Base-by-base conservation (phyloP, 495 filamentous ascomycete species). In the Chaetomidium leptoderma region DNA sequence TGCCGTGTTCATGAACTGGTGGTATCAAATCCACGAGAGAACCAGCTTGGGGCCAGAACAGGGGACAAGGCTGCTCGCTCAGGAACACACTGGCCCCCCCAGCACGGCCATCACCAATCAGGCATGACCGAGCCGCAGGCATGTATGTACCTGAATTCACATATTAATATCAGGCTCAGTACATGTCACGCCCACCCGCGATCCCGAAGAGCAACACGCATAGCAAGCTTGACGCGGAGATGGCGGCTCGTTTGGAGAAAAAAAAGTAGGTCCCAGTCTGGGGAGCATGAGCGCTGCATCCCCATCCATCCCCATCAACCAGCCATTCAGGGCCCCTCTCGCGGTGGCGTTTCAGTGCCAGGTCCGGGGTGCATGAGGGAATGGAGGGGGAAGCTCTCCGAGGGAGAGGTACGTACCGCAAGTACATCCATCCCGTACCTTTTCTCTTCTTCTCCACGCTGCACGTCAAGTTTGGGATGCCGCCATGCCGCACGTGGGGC, bases 131-230 rank as follows among this genome's bases (percentile, higher is more conserved):
- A 54, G 57, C 60, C 57, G 61, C 42, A 55, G 63, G 68, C n/a
- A n/a, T n/a, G n/a, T n/a, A n/a, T n/a, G n/a, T 65, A 69, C 67
- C 68, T 70, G 67, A 66, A 63, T 29, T 39, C 53, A 57, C 61
- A 70, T 63, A 69, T 69, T 70, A 70, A 71, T 65, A 67, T 54
- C 46, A 57, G 58, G 57, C 29, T 43, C 58, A 65, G 56, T 48
- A 65, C 57, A 67, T 63, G 64, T 70, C 67, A 66, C 61, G 55
- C 57, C 62, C 40, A 46, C 32, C 60, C 46, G 54, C 35, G 39
- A 44, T 51, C 36, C 54, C 43, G 60, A 66, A 51, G 49, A 53
- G 53, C 32, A 55, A n/a, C n/a, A n/a, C n/a, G n/a, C n/a, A n/a
- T n/a, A n/a, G n/a, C n/a, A n/a, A n/a, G 37, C 49, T 43, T 54